Evolutionary conservation across 768 basidiomycete species (phyloP).

Genomic region (Podaxis mareebaensis): DNA sequence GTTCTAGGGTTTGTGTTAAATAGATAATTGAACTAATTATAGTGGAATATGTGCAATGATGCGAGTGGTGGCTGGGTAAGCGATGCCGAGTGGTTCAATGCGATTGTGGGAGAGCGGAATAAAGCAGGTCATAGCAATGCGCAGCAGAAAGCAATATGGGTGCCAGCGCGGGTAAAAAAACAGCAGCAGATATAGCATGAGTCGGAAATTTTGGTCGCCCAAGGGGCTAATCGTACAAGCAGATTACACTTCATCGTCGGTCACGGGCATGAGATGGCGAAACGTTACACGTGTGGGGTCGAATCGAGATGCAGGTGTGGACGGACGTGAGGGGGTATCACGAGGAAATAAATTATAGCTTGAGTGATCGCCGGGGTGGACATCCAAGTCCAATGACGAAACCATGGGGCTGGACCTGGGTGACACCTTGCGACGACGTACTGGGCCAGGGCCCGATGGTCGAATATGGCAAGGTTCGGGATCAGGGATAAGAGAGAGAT

Average conservation of each 20-base stretch:
- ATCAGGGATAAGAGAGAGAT: slow-evolving; percentile 60
- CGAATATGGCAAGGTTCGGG: slow-evolving; percentile 19
- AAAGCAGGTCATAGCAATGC: slow-evolving; percentile 1
- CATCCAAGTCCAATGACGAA: slow-evolving; percentile 18
- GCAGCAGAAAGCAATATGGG: background rate
- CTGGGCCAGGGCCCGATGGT: slow-evolving; percentile 47
- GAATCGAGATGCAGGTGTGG: slow-evolving; percentile 37
- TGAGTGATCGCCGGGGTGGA: slow-evolving; percentile 8
- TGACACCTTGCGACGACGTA: slow-evolving; percentile 59
- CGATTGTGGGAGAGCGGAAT: background rate
- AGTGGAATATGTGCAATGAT: slow-evolving; percentile 8
- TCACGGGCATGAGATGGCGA: slow-evolving; percentile 64
- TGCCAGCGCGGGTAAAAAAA: background rate
- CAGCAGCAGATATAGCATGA: background rate
- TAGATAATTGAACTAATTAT: background rate
- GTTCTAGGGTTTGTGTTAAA: background rate
- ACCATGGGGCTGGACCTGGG: slow-evolving; percentile 49
- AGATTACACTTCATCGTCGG: slow-evolving; percentile 33
- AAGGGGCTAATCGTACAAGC: slow-evolving; percentile 33
- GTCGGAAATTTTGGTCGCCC: slow-evolving; percentile 21
- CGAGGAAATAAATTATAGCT: slow-evolving; percentile 11
- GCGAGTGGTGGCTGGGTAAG: slow-evolving; percentile 4
- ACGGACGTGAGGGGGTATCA: slow-evolving; percentile 21
- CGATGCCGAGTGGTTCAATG: background rate
- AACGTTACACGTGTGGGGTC: slow-evolving; percentile 52